These are phyloP conservation scores for Lactifluus echinatus DNA, from an alignment of 768 basidiomycete species.

Conservation along the genomic window DNA sequence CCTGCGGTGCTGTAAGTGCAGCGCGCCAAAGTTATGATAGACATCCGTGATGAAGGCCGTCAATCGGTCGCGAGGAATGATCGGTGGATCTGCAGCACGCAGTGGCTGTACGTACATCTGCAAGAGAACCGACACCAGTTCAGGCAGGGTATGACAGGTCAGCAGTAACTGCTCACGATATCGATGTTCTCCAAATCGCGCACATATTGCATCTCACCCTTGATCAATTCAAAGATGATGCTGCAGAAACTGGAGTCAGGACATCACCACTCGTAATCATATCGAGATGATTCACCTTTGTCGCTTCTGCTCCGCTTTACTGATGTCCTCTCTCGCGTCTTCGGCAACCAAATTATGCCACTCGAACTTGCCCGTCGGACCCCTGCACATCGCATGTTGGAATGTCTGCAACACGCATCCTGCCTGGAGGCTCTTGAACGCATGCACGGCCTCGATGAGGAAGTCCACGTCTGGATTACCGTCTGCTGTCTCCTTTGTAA, in stretches of 20 bases:
- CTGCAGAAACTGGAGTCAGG: conserved; percentile 30
- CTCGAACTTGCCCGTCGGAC: conserved; percentile 71
- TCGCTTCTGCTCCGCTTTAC: conserved; percentile 71
- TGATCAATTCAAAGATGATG: conserved; percentile 90
- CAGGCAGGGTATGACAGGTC: background rate
- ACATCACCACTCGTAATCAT: background rate
- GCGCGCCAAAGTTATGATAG: conserved; percentile 78
- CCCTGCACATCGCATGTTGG: conserved; percentile 83
- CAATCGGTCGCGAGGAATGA: conserved; percentile 62
- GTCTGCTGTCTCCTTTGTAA: conserved; percentile 70
- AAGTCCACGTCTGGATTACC: conserved; percentile 81
- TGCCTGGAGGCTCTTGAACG: conserved; percentile 74
- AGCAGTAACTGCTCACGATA: conserved; percentile 38
- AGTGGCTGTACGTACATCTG: conserved; percentile 81
- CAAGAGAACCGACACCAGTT: conserved; percentile 1
- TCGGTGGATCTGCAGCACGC: conserved; percentile 61
- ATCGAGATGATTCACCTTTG: conserved; percentile 55
- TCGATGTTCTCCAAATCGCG: conserved; percentile 85
- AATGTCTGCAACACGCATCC: conserved; percentile 82
- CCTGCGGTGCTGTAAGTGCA: conserved; percentile 64
- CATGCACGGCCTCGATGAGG: conserved; percentile 71
- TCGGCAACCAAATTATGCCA: conserved; percentile 83
- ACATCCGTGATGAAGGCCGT: conserved; percentile 77
- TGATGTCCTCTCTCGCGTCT: conserved; percentile 50
- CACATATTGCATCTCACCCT: conserved; percentile 93